Base-by-base conservation (phyloP, 768 basidiomycete species). In the Megacollybia marginata region DNA sequence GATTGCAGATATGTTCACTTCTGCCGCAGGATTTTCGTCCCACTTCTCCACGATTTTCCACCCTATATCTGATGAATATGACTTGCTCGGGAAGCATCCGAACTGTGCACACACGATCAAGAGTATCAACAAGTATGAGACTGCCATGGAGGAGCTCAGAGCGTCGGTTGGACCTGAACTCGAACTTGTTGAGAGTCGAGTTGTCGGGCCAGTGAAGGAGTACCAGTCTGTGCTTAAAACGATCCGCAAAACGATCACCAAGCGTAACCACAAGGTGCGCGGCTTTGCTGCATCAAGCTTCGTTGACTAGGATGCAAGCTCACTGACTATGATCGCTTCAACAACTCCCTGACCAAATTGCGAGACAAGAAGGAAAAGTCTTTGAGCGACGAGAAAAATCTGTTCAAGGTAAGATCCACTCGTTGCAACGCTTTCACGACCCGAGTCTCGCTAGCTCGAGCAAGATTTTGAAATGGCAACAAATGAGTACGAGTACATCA, bases 311-410 rank as follows among this genome's bases (percentile, higher is more conserved):
- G 8, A 13, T 8, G 40, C 15, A 53, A 90, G 88, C 75, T 97
- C 51, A 72, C 86, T 20, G 96, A 99, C 68, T 99, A 84, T 57
- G 96, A 99, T 70, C 86, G 96, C 46, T 89, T 82, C 75, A 98
- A 97, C 67, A 97, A 96, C 60, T 91, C 92, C 16, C 70, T 97
- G 55, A 92, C 85, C 50, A 98, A 99, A 68, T 73, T 98, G 51
- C 76, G 96, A 51, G 95, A 99, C 65, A 99, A 99, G 80, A 95
- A 97, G 69, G 95, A 99, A 62, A 99, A 97, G 70, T 84, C 88
- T 16, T 69, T 98, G 55, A 91, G 73, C 57, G 95, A 98, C 59
- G 95, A 98, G 75, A 96, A 97, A 78, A 91, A 94, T 61, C 61
- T 95, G 53, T 96, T 95, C 80, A 96, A 95, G 76, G 92, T 88